Evolutionary conservation across 2,329 filamentous ascomycete genomes (phyloP), one percentile per base, ranked within the genome.

Genomic region (Dactylellina cionopaga): DNA sequence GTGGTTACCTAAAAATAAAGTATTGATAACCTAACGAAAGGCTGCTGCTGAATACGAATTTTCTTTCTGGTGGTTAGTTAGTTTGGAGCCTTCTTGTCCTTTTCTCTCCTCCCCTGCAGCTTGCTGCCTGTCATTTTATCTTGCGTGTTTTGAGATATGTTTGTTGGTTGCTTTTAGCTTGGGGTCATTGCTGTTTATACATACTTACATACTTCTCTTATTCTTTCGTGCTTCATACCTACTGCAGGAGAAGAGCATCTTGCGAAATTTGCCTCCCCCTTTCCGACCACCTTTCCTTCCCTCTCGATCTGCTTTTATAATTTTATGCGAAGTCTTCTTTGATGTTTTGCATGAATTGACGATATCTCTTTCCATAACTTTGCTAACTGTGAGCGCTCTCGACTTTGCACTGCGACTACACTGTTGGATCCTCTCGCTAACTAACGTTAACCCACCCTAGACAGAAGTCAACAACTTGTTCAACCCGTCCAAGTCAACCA

Each of bases 1-100:
- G 29, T 43, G 55, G 46, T 47, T 47, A 69, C 37, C 64, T 69
- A 69, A 69, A 69, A 69, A 69, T 69, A 69, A 60, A 41, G 39
- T 54, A 51, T 62, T 44, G 56, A 62, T 43, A 62, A 47, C 22
- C 44, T 43, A 37, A 22, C 13, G 41, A 41, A 39, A 24, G 41
- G 47, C 27, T 22, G 35, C 58, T 31, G 24, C 33, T 11, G 58
- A 15, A 27, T 29, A 52, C 46, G 46, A 63, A 41, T 39, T n/a
- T 15, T 4, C 4, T 39, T 39, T n/a, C 35, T 4, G n/a, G n/a
- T n/a, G n/a, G 27, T 41, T 17, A 29, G 27, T 35, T 10, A 13
- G 31, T 15, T 37, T 39, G 41, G 47, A 35, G 39, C 31, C 46
- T 35, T 35, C 47, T 41, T 49, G 44, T 43, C 33, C 33, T 43